Evolutionary conservation across 2,329 filamentous ascomycete species (phyloP), one percentile per base, ranked within the genome.

Genomic region (Aspergillus amoenus): DNA sequence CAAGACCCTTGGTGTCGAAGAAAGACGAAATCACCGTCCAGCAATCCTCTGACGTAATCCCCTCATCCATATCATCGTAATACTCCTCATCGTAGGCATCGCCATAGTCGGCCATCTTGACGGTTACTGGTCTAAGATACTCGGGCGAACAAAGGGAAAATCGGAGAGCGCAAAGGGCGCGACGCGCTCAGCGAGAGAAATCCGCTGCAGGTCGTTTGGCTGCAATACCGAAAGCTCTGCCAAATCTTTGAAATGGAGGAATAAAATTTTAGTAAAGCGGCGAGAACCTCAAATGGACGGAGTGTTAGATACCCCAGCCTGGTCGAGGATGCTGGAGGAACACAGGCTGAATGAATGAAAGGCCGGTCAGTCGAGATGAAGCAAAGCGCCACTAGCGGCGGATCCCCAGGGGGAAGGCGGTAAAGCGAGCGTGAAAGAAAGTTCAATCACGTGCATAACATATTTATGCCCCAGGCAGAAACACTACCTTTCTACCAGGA

Each of bases 11-110:
- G 61, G 87, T 85, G 67, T 97, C 91, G 79, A 99, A 99, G 81
- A 97, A 97, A 9, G 94, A 90, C 56, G 90, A 92, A 73, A 99
- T 97, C 70, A 97, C 93, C 64, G 89, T 90, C 94, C 95, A 99
- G 81, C 92, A 97, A 78, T 99, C 95, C 80, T 97, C 94, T 60
- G 93, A 91, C 24, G 93, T 96, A 78, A 97, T 96, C 41, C 79
- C 87, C 61, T 89, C 86, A 58, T 83, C 85, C 58, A 79, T 86
- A 58, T 88, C 86, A 61, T 83, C 85, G 67, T 88, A 89, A 62
- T 86, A 84, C 62, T 84, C 84, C 64, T 87, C 85, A 60, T 88
- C 88, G 71, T 91, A 90, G 61, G 87, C 83, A 52, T 84, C 81
- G 55, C 84, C 82, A 68, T 82, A 82, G 59, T 82, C 79, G 53